Conservation (phyloP, 352 stramenopile genomes). For the Blastocystis hominis region DNA sequence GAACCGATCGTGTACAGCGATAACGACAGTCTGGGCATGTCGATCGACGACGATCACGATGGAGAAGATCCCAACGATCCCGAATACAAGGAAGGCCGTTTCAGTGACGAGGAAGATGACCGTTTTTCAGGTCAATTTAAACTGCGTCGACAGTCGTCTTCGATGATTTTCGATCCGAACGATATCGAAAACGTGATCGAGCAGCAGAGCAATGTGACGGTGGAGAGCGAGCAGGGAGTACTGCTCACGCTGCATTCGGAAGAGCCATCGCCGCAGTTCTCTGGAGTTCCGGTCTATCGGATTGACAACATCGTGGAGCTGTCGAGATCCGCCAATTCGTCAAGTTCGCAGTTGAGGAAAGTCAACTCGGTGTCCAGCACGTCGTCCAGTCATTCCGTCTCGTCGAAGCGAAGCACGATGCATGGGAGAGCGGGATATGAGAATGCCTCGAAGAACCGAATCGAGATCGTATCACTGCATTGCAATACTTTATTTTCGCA, state of each 20-base stretch:
- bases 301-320: not conserved
- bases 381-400: not conserved
- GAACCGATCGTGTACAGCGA: not conserved
- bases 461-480: slow-evolving; percentile 44
- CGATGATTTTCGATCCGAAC: not conserved
- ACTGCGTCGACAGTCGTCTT: not conserved
- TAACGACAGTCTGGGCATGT: not conserved
- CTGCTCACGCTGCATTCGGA: not conserved
- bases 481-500: not conserved
- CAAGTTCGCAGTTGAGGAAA: not conserved
- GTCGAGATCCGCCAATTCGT: not conserved
- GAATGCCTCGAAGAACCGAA: not conserved
- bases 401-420: not conserved
- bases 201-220: slow-evolving; percentile 13
- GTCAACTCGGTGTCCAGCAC: not conserved
- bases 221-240: not conserved
- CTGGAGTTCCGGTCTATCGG: not conserved
- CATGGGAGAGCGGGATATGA: not conserved
- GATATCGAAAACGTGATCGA: slow-evolving; percentile 25
- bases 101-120: not conserved
- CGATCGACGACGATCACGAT: not conserved
- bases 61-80: not conserved
- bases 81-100: not conserved
- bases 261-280: not conserved
- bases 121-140: not conserved